These are phyloP conservation scores for Sclerotinia glacialis DNA, from an alignment of 2,329 filamentous ascomycete species.

Conservation along the genomic window DNA sequence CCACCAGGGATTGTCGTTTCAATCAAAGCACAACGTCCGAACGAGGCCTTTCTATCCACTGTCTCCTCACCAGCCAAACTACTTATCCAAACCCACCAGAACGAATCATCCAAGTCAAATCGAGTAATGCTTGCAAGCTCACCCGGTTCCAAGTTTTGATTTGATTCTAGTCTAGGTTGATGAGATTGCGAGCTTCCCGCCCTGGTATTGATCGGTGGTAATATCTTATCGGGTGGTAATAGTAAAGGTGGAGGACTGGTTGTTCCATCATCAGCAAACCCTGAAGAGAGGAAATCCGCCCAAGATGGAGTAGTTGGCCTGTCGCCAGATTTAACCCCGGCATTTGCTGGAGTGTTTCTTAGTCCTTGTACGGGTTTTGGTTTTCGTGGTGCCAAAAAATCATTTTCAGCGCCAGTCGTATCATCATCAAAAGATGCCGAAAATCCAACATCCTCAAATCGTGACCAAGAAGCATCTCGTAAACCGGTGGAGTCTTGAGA, in stretches of 20 bases:
- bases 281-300: constrained; percentile 95
- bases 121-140: constrained; percentile 89
- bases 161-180: constrained; percentile 65
- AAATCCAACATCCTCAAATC: constrained; percentile 94
- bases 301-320: constrained; percentile 94
- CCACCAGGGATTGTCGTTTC: constrained; percentile 81
- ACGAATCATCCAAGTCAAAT: constrained; percentile 87
- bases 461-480: constrained; percentile 89
- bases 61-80: constrained; percentile 92
- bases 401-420: constrained; percentile 52
- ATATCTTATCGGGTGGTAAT: constrained; percentile 85
- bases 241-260: constrained; percentile 64
- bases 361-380: constrained; percentile 51
- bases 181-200: constrained; percentile 88
- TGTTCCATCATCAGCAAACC: constrained; percentile 78
- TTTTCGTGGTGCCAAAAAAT: constrained; percentile 31
- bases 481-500: constrained; percentile 69
- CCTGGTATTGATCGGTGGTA: constrained; percentile 78
- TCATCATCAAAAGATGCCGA: constrained; percentile 70
- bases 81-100: constrained; percentile 99
- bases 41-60: constrained; percentile 79
- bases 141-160: constrained; percentile 74
- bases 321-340: constrained; percentile 58
- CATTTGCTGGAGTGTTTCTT: constrained; percentile 64
- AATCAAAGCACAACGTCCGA: constrained; percentile 87